A percentile compares a stretch with the other conserved stretches of the same genome.
Conservation (phyloP, 768 basidiomycete species). For the Boletus insuetus region DNA sequence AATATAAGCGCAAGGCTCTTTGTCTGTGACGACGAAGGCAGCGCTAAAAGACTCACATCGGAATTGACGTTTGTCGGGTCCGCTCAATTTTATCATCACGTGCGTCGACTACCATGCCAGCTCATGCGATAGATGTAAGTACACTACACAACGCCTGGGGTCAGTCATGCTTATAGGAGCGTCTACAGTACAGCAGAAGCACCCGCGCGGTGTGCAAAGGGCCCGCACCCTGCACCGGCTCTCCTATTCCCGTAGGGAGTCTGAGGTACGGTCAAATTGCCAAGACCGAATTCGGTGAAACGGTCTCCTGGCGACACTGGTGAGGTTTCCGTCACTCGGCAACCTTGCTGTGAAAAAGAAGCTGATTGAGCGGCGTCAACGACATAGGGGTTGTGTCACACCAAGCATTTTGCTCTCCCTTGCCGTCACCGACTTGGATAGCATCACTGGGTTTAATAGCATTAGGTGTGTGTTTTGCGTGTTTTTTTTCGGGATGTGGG, state of each 20-base stretch:
- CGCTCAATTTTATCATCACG: neutral
- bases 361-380: conserved; percentile 11
- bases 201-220: conserved; percentile 68
- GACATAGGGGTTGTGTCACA: conserved; percentile 68
- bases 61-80: neutral
- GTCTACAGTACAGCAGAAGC: conserved; percentile 68
- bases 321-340: conserved; percentile 30
- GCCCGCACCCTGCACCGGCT: conserved; percentile 54
- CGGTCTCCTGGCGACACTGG: conserved; percentile 78
- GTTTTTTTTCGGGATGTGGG: neutral
- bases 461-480: conserved; percentile 44
- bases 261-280: conserved; percentile 63
- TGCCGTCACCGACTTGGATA: conserved; percentile 40
- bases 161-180: conserved; percentile 7
- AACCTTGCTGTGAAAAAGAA: conserved; percentile 13
- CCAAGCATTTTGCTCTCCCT: conserved; percentile 51
- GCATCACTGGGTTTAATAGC: conserved; percentile 47
- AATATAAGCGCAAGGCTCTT: conserved; percentile 6
- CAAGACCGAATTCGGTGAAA: conserved; percentile 50
- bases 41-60: neutral
- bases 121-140: conserved; percentile 35
- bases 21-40: neutral
- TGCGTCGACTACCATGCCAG: conserved; percentile 8
- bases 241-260: conserved; percentile 49
- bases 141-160: too few species aligned